phyloP scores from a whole-genome alignment of 371 early-diverging fungal genomes.

The Apophysomyces variabilis region DNA sequence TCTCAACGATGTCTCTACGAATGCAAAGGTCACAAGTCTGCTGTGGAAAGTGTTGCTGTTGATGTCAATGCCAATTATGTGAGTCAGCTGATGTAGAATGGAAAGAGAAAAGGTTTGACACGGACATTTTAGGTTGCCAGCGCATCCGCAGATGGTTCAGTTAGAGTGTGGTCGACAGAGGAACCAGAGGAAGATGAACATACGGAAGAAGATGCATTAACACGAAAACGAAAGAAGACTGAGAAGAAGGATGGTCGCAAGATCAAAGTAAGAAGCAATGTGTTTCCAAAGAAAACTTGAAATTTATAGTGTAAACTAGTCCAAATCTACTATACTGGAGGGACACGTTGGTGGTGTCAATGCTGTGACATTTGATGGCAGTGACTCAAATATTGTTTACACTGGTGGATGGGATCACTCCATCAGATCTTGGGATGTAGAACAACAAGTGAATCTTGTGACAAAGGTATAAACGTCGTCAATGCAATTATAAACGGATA shows the following conservation, averaged over 20 bases:
- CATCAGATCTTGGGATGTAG: conserved; percentile 89
- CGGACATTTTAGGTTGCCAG: conserved; percentile 67
- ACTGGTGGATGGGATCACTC: conserved; percentile 95
- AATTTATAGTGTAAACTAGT: conserved; percentile 26
- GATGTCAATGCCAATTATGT: conserved; percentile 35
- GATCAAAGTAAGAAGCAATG: conserved; percentile 43
- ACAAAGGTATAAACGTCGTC: conserved; percentile 64
- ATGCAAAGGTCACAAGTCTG: conserved; percentile 80
- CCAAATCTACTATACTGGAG: conserved; percentile 51
- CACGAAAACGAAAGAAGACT: conserved; percentile 57
- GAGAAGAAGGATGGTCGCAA: conserved; percentile 47
- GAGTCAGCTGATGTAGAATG: background rate
- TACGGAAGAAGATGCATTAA: conserved; percentile 55
- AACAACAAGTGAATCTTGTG: conserved; percentile 67
- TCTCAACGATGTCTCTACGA: conserved; percentile 59
- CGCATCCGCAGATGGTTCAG: conserved; percentile 78
- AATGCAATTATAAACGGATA: background rate
- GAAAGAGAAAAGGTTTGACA: background rate
- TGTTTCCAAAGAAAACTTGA: background rate
- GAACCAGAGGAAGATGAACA: conserved; percentile 62
- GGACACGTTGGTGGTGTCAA: conserved; percentile 88
- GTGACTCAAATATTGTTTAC: conserved; percentile 64
- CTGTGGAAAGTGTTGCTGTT: conserved; percentile 63
- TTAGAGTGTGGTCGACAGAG: conserved; percentile 78
- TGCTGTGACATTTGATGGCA: conserved; percentile 67